A percentile compares a stretch with the other conserved stretches of the same genome.
Conservation (phyloP, 2,329 filamentous ascomycete genomes). For the Aspergillus phoenicis region DNA sequence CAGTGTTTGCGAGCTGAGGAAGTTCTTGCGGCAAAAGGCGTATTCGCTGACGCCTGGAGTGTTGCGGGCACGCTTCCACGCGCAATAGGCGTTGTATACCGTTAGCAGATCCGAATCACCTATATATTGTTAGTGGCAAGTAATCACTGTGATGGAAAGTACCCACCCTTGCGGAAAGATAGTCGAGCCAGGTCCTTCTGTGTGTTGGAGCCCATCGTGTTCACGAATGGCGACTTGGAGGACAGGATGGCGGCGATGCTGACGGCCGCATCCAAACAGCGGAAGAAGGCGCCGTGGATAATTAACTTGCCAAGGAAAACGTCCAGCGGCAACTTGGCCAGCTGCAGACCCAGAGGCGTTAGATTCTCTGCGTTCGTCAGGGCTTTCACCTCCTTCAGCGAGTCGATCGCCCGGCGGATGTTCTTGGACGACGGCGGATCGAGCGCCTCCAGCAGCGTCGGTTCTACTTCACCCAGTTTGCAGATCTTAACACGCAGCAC, state of each 20-base stretch:
- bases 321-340: conserved; percentile 86
- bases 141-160: neutral
- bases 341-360: conserved; percentile 80
- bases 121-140: conserved; percentile 19
- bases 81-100: conserved; percentile 86
- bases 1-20: conserved; percentile 83
- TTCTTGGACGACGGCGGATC: conserved; percentile 91
- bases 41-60: conserved; percentile 73
- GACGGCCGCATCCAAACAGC: conserved; percentile 86
- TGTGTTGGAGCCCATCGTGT: conserved; percentile 78
- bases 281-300: conserved; percentile 81
- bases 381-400: conserved; percentile 88
- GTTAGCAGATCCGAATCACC: conserved; percentile 91
- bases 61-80: conserved; percentile 83
- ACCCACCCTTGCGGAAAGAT: conserved; percentile 69
- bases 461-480: conserved; percentile 89
- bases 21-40: conserved; percentile 93
- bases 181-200: conserved; percentile 80
- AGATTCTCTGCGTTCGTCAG: conserved; percentile 79
- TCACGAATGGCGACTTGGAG: conserved; percentile 90
- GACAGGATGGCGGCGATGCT: conserved; percentile 92
- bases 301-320: conserved; percentile 95
- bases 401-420: conserved; percentile 88
- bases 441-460: conserved; percentile 82
- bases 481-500: conserved; percentile 97